These are phyloP conservation scores for Striga asiatica DNA, from an alignment of 257 asterid species.

Conservation along the genomic window DNA sequence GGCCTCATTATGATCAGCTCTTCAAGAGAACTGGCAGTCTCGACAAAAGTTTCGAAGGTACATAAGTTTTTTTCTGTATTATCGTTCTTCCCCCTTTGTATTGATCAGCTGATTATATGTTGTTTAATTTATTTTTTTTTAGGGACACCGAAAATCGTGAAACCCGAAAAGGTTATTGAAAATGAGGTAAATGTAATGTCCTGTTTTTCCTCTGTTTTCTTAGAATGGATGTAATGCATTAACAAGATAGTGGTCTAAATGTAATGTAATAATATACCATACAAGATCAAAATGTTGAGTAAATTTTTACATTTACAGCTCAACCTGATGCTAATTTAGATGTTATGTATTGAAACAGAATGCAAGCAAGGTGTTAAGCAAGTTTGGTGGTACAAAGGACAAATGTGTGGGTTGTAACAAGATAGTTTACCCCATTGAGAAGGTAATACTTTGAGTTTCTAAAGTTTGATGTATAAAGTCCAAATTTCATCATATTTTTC, in stretches of 20 bases:
- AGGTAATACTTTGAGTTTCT: slow-evolving; percentile 33
- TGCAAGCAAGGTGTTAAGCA: slow-evolving; percentile 46
- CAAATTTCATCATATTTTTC: too few relatives aligned
- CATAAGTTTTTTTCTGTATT: neutral
- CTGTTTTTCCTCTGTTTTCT: too few relatives aligned
- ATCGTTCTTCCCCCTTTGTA: neutral
- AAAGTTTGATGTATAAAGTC: too few relatives aligned
- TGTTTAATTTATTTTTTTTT: slow-evolving; percentile 4
- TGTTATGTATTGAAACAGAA: too few relatives aligned
- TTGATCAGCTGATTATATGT: neutral
- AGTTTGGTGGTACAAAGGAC: slow-evolving; percentile 59
- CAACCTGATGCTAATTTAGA: too few relatives aligned
- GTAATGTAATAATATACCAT: too few relatives aligned
- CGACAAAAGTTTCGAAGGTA: slow-evolving; percentile 67
- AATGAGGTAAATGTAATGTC: slow-evolving; percentile 67
- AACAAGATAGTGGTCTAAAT: too few relatives aligned
- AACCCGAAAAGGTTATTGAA: slow-evolving; percentile 42
- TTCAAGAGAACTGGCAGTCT: slow-evolving; percentile 82
- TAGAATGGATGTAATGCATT: neutral
- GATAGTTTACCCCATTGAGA: slow-evolving; percentile 68
- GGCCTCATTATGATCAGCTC: slow-evolving; percentile 62
- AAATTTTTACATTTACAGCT: too few relatives aligned
- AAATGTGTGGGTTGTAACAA: slow-evolving; percentile 54
- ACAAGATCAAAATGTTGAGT: too few relatives aligned
- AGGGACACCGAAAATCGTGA: slow-evolving; percentile 48